Base-by-base conservation (phyloP, 31 red algal genomes). In the Pterothamnion heteromorphum region DNA sequence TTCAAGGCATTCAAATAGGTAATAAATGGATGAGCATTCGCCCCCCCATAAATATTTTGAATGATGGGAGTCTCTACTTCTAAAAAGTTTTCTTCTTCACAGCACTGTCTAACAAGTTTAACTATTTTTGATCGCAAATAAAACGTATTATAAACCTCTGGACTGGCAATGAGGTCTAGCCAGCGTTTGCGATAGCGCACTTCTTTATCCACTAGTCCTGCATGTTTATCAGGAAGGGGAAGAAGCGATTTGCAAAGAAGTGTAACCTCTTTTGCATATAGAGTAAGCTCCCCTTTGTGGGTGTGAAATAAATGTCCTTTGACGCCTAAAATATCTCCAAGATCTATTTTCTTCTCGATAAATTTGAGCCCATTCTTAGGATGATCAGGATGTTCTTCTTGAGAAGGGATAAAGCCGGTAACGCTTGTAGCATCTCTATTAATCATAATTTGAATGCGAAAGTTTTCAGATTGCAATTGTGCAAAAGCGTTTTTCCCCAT, bases 61-160 rank as follows among this genome's bases (percentile, higher is more conserved):
- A 99, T 97, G 91, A 99, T 97, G 3, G 97, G 97, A 4, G 97
- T 99, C 92, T 99, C 97, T 1, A 99, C 97, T 80, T 99, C 97
- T n/a, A 99, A 87, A 36, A 97, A 99, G 35, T 92, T 93, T 3
- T 91, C 82, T 24, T 97, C 95, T 34, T 97, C 94, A 78, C 97
- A 78, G 80, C 94, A 99, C 37, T 88, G 92, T 9, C 97, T 90
- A 5, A 99, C 89, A 88, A 91, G 94, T 76, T 93, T 93, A 82
- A 97, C 94, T 2, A 99, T 92, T 87, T 93, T 92, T 21, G 94
- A 89, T n/a, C 97, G 94, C 5, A 84, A 88, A 21, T 82, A 87
- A 44, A 99, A 99, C 34, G 93, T 93, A 34, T 95, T 90, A 2
- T 95, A 89, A 26, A 90, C 92, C 35, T 74, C 57, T 35, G 88